phyloP scores from a whole-genome alignment of 2,329 filamentous ascomycete species.

The Myriosclerotinia duriaeana region DNA sequence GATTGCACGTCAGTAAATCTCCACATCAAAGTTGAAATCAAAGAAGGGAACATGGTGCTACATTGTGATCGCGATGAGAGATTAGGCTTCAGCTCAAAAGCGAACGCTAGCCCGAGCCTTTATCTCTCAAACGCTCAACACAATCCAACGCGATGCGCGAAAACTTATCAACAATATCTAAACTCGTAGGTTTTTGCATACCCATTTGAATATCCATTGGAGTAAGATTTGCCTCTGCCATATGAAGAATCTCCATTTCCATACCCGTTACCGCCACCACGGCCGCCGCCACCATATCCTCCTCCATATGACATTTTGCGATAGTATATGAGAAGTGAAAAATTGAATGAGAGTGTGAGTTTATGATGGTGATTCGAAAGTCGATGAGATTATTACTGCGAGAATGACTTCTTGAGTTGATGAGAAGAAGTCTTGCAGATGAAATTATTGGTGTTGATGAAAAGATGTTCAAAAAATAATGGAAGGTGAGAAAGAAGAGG shows the following conservation, averaged over 20 bases:
- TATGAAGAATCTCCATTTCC: conserved; percentile 55
- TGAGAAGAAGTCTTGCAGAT: conserved; percentile 30
- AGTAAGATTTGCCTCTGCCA: conserved; percentile 48
- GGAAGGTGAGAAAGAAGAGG: conserved; percentile 22
- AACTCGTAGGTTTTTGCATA: conserved; percentile 44
- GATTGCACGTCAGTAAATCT: conserved; percentile 42
- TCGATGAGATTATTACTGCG: conserved; percentile 23
- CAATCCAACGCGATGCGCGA: conserved; percentile 35
- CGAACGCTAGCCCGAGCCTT: conserved; percentile 29
- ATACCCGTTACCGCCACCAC: conserved; percentile 50
- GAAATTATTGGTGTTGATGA: conserved; percentile 28
- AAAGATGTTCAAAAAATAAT: conserved; percentile 17
- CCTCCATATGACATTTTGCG: conserved; percentile 61
- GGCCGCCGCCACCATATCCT: conserved; percentile 55
- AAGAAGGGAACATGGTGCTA: conserved; percentile 31
- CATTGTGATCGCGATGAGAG: conserved; percentile 24
- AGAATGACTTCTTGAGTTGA: conserved; percentile 29
- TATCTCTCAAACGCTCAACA: conserved; percentile 34
- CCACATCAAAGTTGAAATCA: conserved; percentile 24
- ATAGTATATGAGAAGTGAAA: conserved; percentile 19
- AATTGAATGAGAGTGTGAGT: conserved; percentile 25
- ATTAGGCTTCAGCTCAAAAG: conserved; percentile 23
- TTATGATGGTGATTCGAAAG: conserved; percentile 23
- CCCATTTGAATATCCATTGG: conserved; percentile 53
- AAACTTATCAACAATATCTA: conserved; percentile 42